Evolutionary conservation across 2,329 filamentous ascomycete genomes (phyloP), one percentile per base, ranked within the genome.

Genomic region (Colletotrichum sp.): DNA sequence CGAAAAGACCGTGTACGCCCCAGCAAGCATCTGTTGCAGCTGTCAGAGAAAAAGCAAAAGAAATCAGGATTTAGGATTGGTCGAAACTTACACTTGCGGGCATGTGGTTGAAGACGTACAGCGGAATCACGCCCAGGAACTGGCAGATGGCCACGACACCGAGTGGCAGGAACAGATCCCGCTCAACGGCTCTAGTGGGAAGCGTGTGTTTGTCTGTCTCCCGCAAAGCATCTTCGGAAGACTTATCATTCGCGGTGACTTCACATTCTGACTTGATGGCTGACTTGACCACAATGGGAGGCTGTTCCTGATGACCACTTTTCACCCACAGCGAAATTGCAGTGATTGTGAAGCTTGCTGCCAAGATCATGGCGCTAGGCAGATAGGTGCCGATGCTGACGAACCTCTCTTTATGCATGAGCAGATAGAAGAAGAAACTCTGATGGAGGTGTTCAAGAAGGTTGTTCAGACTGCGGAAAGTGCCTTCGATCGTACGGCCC

Each of bases 301-400:
- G 11, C 36, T 69, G 68, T 27, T 76, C 76, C 64, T 84, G 84
- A 80, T 90, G 90, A 2, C 96, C 96, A 80, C 95, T 98, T 84
- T 94, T 93, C 19, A 98, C 90, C 97, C 97, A 99, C n/a, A 98
- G 88, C 19, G 93, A 93, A 79, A 98, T 96, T 7, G 96, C 95
- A 88, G 96, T 98, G 82, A 99, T 96, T 34, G 95, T 98, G 82
- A 98, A 98, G 83, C 96, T 98, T 59, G 93, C 94, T 3, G 97
- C 97, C 73, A 99, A 90, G 67, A 98, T 86, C 97, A 99, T 99
- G n/a, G 97, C 97, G 80, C 95, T 98, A 0, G 97, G 97, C 5
- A 99, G 90, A 82, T 99, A 99, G 2, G 96, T 99, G 19, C 97
- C 97, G 78, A 99, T 99, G 85, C 96, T 98, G 79, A 98, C 97